Evolutionary conservation across 2,329 filamentous ascomycete genomes (phyloP).

Genomic region (Trichoderma arundinaceum): DNA sequence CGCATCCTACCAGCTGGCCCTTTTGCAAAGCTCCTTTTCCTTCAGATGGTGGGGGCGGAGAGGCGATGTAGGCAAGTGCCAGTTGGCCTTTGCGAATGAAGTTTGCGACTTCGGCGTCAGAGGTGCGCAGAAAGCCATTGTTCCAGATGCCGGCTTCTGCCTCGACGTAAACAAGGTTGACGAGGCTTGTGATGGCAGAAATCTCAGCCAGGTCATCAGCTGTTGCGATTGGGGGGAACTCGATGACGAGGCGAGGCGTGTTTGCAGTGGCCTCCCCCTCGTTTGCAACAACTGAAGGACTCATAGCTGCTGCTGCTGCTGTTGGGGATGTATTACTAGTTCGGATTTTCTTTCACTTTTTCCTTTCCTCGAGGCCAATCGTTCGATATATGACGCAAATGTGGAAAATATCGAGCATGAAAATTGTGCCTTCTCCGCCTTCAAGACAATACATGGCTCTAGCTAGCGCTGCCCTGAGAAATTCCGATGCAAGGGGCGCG

Average conservation of each 20-base stretch:
- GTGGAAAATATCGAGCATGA: too few relatives aligned
- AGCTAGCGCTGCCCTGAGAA: too few relatives aligned
- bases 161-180: constrained; percentile 40
- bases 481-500: too few relatives aligned
- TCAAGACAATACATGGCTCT: too few relatives aligned
- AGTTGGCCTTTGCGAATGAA: constrained; percentile 37
- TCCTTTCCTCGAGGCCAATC: background rate
- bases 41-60: background rate
- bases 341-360: background rate
- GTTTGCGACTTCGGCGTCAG: constrained; percentile 34
- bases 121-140: constrained; percentile 39
- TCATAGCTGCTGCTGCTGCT: background rate
- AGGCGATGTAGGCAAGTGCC: constrained; percentile 36
- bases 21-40: background rate
- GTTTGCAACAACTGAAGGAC: background rate
- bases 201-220: constrained; percentile 35
- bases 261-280: background rate
- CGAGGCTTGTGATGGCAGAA: constrained; percentile 35
- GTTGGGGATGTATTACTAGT: background rate
- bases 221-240: constrained; percentile 33
- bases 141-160: constrained; percentile 40
- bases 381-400: too few relatives aligned
- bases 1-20: constrained; percentile 38
- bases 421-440: too few relatives aligned
- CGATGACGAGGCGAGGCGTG: constrained; percentile 32